Percentiles rank a stretch among this genome's conserved stretches.
Evolutionary conservation across 202 grass and related monocot species (phyloP).

Genomic region (Hordeum pubiflorum): DNA sequence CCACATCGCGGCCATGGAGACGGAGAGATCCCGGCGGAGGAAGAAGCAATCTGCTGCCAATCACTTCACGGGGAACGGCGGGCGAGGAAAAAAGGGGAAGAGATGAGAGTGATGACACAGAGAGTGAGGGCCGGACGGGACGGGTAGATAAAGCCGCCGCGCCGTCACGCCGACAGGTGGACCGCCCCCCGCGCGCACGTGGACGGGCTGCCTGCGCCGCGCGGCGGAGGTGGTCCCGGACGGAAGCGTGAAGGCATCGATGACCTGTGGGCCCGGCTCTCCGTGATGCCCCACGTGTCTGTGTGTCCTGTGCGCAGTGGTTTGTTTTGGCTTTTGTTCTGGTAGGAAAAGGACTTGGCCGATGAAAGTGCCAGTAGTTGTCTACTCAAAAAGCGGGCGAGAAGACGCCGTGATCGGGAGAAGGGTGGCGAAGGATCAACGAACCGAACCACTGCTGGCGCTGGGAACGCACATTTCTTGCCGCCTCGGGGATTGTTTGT

Average conservation of each 20-base stretch:
- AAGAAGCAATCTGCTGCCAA: not conserved
- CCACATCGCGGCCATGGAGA: constrained; percentile 36
- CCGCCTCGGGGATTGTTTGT: not conserved
- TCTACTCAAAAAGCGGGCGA: not conserved
- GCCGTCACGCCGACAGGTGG: not conserved
- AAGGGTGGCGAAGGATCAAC: not conserved
- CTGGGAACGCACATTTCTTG: constrained; percentile 5
- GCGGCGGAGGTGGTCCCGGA: not conserved
- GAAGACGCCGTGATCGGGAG: not conserved
- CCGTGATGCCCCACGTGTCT: not conserved
- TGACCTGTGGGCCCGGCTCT: not conserved
- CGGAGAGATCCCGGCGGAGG: not conserved
- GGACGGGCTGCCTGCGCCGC: not conserved
- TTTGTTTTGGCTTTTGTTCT: not conserved
- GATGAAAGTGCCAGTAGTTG: not conserved
- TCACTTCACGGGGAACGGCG: not conserved
- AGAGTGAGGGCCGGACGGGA: not conserved
- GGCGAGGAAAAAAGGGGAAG: not conserved
- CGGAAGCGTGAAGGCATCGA: not conserved
- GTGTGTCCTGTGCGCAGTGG: not conserved
- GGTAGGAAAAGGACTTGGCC: not conserved
- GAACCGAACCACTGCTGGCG: not conserved
- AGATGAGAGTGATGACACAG: not conserved
- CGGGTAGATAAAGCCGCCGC: not conserved
- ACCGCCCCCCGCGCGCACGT: not conserved